Base-by-base conservation (phyloP, 495 filamentous ascomycete species). In the Jackrogersella multiformis region DNA sequence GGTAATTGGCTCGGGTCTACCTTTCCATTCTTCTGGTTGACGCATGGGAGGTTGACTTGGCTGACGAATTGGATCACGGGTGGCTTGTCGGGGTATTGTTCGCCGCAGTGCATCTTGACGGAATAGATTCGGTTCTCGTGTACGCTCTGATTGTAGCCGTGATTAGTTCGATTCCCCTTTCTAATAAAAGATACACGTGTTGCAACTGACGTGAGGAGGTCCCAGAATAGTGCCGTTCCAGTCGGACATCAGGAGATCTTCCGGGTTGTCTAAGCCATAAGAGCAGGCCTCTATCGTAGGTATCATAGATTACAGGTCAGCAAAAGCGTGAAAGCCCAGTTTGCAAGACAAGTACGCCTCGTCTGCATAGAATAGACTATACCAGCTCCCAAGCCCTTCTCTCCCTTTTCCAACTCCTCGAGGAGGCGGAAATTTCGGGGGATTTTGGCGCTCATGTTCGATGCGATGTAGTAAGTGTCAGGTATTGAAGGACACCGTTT, bases 51-150 rank as follows among this genome's bases (percentile, higher is more conserved):
- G 78, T 99, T 99, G 79, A 99, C 90, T 73, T 90, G 90, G 60
- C 91, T 96, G 60, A 93, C 87, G 73, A 99, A 98, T 72, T 93
- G 87, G 66, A 99, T 90, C 13, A 87, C 88, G 0, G 95, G 95
- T 35, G 95, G 96, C 57, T 85, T 81, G 73, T 95, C 92, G 5
- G 95, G 95, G 75, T 99, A 99, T 61, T 91, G 81, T 38, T 88
- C 81, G 55, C 94, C 94, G 78, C 95, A 99, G 82, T 98, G 92
- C 77, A 99, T 97, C 77, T 97, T 96, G 57, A 98, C 84, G 72
- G 90, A 94, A 83, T 99, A 99, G 79, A 99, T 99, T 61, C 95
- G 90, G 78, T 98, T 98, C 82, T 99, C 96, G 73, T 98, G 95
- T 51, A 90, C 89, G 72, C 92, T 94, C 96, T 99, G 70, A 4